These are phyloP conservation scores for Phoma sp. DNA, from an alignment of 2,329 filamentous ascomycete species.

Conservation along the genomic window DNA sequence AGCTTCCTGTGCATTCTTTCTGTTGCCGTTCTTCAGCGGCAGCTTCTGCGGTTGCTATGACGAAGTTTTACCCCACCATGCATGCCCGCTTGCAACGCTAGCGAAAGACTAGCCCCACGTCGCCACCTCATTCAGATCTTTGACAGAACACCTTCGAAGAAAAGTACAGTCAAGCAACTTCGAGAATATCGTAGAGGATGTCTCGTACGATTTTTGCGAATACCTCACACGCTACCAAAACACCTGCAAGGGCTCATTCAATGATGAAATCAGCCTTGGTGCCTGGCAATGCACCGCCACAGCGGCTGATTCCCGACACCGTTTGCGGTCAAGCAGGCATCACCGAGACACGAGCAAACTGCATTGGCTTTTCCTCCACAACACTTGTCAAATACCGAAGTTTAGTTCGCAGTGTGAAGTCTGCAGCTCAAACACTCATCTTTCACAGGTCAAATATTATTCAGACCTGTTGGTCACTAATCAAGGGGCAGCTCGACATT, in stretches of 20 bases:
- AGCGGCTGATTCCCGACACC: background rate
- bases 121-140: conserved; percentile 11
- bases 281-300: conserved; percentile 4
- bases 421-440: too few relatives aligned
- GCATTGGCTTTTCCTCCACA: background rate
- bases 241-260: background rate
- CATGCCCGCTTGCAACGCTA: conserved; percentile 2
- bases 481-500: too few relatives aligned
- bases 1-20: conserved; percentile 19
- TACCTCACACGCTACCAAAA: background rate
- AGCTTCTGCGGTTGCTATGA: conserved; percentile 19
- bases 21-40: conserved; percentile 9
- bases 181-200: conserved; percentile 4
- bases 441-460: too few relatives aligned
- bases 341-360: background rate
- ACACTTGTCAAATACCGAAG: too few relatives aligned
- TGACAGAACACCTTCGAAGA: background rate
- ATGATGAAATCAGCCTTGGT: background rate
- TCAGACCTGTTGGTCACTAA: too few relatives aligned
- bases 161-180: conserved; percentile 1
- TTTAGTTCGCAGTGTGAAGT: too few relatives aligned
- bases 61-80: conserved; percentile 17
- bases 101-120: conserved; percentile 9
- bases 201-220: background rate
- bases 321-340: conserved; percentile 2